These are phyloP conservation scores for Lentinula edodes DNA, from an alignment of 768 basidiomycete species.

Conservation along the genomic window DNA sequence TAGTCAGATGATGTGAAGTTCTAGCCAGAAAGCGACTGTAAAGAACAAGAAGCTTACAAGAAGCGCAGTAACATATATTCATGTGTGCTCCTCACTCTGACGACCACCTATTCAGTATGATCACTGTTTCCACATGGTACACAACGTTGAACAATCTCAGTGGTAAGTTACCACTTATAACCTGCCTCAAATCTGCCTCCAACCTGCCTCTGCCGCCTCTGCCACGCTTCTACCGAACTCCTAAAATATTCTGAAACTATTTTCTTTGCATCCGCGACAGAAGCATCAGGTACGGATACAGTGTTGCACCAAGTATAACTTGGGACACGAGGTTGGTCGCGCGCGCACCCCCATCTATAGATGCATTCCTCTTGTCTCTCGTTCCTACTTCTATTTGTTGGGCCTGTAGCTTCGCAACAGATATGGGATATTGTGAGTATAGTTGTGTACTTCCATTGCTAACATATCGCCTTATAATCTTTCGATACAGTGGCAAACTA, in stretches of 20 bases:
- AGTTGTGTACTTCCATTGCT: not conserved
- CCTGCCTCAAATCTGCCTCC: too few species aligned
- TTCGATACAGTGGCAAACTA: conserved; percentile 52
- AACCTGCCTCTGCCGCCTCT: not conserved
- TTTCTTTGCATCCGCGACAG: not conserved
- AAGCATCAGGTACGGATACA: not conserved
- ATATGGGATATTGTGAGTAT: conserved; percentile 48
- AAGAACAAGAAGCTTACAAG: not conserved
- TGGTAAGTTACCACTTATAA: too few species aligned
- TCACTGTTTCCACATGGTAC: not conserved
- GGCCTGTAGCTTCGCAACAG: conserved; percentile 35
- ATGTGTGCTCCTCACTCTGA: not conserved
- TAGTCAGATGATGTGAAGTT: not conserved
- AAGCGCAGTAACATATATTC: not conserved
- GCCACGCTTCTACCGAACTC: not conserved
- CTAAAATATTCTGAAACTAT: not conserved
- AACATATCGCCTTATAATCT: not conserved
- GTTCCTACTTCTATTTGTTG: conserved; percentile 9
- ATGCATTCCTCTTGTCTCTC: not conserved
- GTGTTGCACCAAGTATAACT: not conserved
- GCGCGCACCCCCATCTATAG: not conserved
- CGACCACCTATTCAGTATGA: not conserved
- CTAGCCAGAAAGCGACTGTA: not conserved
- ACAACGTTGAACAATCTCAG: not conserved
- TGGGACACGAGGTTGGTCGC: not conserved